phyloP scores from a whole-genome alignment of 2,329 filamentous ascomycete genomes.

The Paraphaeosphaeria minitans region DNA sequence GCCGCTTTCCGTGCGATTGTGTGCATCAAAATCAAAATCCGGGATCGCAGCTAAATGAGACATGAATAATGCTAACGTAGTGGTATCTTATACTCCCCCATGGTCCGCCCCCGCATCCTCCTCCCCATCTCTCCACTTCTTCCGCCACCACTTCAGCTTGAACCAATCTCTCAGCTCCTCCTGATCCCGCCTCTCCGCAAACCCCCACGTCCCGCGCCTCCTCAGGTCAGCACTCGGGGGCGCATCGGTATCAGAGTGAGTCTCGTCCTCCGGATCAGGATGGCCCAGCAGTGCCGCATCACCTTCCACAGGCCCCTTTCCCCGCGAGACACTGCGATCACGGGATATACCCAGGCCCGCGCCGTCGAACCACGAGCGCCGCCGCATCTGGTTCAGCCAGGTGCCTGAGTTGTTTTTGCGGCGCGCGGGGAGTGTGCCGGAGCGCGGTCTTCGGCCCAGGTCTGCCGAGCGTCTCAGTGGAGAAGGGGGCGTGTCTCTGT shows the following conservation, averaged over 20 bases:
- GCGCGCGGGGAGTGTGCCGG: constrained; percentile 39
- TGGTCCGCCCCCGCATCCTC: constrained; percentile 20
- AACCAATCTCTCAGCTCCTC: constrained; percentile 44
- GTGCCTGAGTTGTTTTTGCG: constrained; percentile 37
- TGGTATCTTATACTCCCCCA: constrained; percentile 9
- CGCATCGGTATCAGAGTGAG: constrained; percentile 36
- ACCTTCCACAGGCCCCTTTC: constrained; percentile 34
- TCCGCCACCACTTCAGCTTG: constrained; percentile 47
- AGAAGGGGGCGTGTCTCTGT: constrained; percentile 50
- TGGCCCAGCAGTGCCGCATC: constrained; percentile 32
- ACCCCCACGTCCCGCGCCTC: constrained; percentile 34
- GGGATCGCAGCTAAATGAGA: not conserved
- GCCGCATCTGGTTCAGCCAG: constrained; percentile 42
- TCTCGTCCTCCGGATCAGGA: constrained; percentile 37
- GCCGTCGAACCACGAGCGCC: constrained; percentile 45
- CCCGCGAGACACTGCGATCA: constrained; percentile 32
- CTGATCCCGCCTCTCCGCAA: constrained; percentile 25
- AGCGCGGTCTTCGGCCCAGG: constrained; percentile 37
- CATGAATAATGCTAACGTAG: constrained; percentile 1
- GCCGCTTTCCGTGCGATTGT: no score
- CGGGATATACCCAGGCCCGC: constrained; percentile 25
- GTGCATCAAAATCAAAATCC: not conserved
- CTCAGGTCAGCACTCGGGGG: constrained; percentile 17
- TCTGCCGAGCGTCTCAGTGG: constrained; percentile 38
- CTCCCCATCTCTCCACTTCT: constrained; percentile 39